phyloP scores from a whole-genome alignment of 768 basidiomycete species.

The Kwoniella shandongensis region DNA sequence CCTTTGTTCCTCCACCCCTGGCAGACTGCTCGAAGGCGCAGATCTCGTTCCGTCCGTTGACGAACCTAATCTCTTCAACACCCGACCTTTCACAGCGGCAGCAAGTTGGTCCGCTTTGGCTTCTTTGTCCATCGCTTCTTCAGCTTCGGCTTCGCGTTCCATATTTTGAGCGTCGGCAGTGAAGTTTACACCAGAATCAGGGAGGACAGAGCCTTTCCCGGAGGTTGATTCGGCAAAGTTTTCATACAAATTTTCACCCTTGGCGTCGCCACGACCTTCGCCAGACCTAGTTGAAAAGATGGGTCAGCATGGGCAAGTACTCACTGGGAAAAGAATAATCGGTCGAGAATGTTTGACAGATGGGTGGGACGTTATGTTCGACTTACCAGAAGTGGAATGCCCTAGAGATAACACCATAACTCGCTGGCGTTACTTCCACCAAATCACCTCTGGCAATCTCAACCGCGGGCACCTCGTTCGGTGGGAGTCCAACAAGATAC shows the following conservation, averaged over 20 bases:
- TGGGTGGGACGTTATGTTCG: no score
- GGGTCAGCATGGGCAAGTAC: not conserved
- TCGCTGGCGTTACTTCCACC: constrained; percentile 64
- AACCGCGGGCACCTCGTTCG: constrained; percentile 94
- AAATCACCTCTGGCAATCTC: constrained; percentile 95
- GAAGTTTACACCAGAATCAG: constrained; percentile 40
- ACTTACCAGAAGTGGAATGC: constrained; percentile 60
- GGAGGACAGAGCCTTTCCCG: constrained; percentile 48
- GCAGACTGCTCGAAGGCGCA: constrained; percentile 19
- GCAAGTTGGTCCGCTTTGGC: constrained; percentile 18
- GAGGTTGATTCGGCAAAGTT: constrained; percentile 54
- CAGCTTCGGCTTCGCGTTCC: constrained; percentile 41
- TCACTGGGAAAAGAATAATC: not conserved
- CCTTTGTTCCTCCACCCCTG: constrained; percentile 8
- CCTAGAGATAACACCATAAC: constrained; percentile 77
- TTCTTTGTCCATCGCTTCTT: constrained; percentile 44
- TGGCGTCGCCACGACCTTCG: constrained; percentile 50
- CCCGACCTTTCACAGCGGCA: not conserved
- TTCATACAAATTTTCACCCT: constrained; percentile 54
- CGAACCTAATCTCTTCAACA: constrained; percentile 8
- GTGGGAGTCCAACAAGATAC: constrained; percentile 71
- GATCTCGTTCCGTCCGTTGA: constrained; percentile 27
- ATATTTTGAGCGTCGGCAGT: constrained; percentile 43
- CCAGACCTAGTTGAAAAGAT: constrained; percentile 38
- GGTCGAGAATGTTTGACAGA: not conserved